A percentile compares a stretch with the other conserved stretches of the same genome.
Conservation (phyloP, 345 rosid species). For the Viola odorata region DNA sequence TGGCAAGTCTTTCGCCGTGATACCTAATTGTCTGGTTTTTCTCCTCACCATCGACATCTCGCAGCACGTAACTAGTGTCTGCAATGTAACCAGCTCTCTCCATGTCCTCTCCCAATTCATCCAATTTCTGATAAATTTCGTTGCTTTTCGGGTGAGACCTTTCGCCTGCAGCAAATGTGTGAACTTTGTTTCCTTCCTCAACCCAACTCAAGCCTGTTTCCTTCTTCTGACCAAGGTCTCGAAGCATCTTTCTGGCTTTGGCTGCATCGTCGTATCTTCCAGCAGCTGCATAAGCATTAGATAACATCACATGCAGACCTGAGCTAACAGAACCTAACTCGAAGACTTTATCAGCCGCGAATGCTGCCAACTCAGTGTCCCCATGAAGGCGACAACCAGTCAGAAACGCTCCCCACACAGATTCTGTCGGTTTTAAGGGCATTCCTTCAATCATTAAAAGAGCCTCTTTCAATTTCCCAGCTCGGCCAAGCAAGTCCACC, state of each 20-base stretch:
- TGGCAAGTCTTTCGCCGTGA: conserved; percentile 79
- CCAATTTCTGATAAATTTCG: conserved; percentile 68
- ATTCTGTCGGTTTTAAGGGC: conserved; percentile 71
- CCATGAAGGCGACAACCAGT: conserved; percentile 73
- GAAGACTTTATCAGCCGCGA: conserved; percentile 65
- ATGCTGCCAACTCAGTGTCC: conserved; percentile 67
- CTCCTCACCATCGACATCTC: conserved; percentile 62
- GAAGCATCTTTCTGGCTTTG: conserved; percentile 65
- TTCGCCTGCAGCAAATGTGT: conserved; percentile 82
- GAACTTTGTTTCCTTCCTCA: conserved; percentile 78
- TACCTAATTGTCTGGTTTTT: conserved; percentile 65
- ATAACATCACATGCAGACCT: conserved; percentile 60
- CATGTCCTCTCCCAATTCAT: conserved; percentile 72
- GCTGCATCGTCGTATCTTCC: conserved; percentile 87
- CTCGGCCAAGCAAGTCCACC: conserved; percentile 77
- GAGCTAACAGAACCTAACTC: conserved; percentile 64
- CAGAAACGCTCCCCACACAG: conserved; percentile 83
- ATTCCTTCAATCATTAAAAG: conserved; percentile 44
- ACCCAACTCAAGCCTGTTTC: conserved; percentile 94
- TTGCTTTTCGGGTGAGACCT: conserved; percentile 42
- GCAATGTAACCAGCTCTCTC: conserved; percentile 78
- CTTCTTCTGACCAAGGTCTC: conserved; percentile 78
- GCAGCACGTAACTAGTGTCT: conserved; percentile 74
- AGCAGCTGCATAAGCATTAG: conserved; percentile 87
- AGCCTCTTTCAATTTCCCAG: conserved; percentile 76